phyloP scores from a whole-genome alignment of 2,329 filamentous ascomycete genomes.

The Alternaria ventricosa region DNA sequence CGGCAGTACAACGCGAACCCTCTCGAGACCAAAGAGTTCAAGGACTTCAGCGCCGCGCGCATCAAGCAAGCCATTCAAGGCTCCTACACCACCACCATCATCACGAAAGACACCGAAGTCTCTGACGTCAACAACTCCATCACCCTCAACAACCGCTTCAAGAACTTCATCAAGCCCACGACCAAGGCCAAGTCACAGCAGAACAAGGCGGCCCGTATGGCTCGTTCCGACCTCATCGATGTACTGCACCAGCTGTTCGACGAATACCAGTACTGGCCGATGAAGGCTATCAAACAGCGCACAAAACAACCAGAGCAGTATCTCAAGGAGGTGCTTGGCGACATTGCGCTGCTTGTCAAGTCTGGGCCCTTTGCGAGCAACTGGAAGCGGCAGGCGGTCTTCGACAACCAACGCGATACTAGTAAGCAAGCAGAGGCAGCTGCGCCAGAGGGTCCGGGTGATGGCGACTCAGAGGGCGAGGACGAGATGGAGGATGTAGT shows the following conservation, averaged over 20 bases:
- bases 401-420: conserved; percentile 54
- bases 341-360: conserved; percentile 82
- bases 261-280: conserved; percentile 90
- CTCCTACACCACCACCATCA: conserved; percentile 37
- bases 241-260: conserved; percentile 83
- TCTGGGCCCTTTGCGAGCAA: conserved; percentile 84
- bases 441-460: conserved; percentile 55
- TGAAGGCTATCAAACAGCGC: conserved; percentile 79
- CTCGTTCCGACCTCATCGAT: conserved; percentile 86
- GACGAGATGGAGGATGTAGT: conserved; percentile 81
- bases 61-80: conserved; percentile 56
- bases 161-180: conserved; percentile 37
- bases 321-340: conserved; percentile 81
- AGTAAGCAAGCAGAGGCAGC: conserved; percentile 39
- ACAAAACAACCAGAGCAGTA: conserved; percentile 92
- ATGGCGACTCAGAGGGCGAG: conserved; percentile 70
- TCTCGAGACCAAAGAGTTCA: conserved; percentile 52
- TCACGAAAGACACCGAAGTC: conserved; percentile 34
- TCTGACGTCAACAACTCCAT: conserved; percentile 35
- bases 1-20: conserved; percentile 61
- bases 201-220: conserved; percentile 88
- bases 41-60: conserved; percentile 50
- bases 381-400: conserved; percentile 80
- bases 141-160: conserved; percentile 41
- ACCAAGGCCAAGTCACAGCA: conserved; percentile 33